Percentiles rank a stretch among this genome's conserved stretches.
Conservation (phyloP, 345 rosid species). For the Trapa incisa region DNA sequence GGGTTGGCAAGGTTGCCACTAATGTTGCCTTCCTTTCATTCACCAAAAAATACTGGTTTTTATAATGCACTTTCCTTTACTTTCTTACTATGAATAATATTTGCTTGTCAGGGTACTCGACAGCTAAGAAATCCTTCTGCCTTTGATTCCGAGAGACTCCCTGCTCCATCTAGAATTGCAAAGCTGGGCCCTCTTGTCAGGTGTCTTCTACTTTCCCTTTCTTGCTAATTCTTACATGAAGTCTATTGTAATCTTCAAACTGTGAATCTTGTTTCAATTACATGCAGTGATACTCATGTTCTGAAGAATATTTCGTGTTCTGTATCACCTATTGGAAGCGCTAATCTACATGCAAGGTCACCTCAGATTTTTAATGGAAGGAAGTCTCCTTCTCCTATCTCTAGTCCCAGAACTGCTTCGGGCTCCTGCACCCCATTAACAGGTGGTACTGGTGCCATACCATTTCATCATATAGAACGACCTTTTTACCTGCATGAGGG, state of each 20-base stretch:
- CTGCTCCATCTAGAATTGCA: conserved; percentile 34
- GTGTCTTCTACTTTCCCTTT: conserved; percentile 21
- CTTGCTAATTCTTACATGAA: neutral
- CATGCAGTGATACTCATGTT: conserved; percentile 31
- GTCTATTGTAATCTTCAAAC: neutral
- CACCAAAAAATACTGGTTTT: no score
- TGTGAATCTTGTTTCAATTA: neutral
- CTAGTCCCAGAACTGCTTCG: conserved; percentile 46
- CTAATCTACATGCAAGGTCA: conserved; percentile 39
- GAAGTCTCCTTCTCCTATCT: conserved; percentile 52
- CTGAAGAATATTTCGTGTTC: conserved; percentile 47
- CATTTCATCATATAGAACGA: conserved; percentile 32
- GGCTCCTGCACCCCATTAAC: conserved; percentile 51
- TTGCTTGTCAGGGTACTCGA: conserved; percentile 31
- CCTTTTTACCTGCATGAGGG: conserved; percentile 34
- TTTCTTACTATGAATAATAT: neutral
- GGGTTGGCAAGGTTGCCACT: no score
- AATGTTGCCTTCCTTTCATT: no score
- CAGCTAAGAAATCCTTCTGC: conserved; percentile 27
- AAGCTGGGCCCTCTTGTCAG: conserved; percentile 23
- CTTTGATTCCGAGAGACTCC: conserved; percentile 40
- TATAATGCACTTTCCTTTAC: neutral
- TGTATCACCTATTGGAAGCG: conserved; percentile 53
- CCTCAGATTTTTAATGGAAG: conserved; percentile 43
- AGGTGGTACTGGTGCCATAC: conserved; percentile 38